Evolutionary conservation across 805 yeast genomes (phyloP).

Genomic region (Nadsonia fulvescens): DNA sequence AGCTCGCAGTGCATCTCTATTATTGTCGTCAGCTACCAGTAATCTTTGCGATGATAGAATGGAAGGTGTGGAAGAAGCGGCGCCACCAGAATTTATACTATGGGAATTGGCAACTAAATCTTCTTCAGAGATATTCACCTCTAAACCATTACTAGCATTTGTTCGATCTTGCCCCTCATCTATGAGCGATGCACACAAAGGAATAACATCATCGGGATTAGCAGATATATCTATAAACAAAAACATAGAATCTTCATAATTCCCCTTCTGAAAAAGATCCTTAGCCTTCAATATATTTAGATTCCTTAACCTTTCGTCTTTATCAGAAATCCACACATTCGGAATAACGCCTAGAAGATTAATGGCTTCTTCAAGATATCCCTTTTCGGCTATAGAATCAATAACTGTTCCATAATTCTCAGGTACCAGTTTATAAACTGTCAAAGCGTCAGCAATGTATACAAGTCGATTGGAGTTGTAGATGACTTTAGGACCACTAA

Average conservation of each 20-base stretch:
- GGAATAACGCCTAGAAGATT: constrained; percentile 21
- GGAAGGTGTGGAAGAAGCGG: no score
- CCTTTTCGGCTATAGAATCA: constrained; percentile 14
- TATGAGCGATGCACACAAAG: no score
- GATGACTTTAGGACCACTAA: constrained; percentile 12
- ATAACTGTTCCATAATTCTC: constrained; percentile 20
- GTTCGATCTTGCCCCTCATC: no score
- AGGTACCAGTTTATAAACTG: constrained; percentile 15
- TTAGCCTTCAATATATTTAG: constrained; percentile 26
- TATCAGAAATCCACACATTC: constrained; percentile 14
- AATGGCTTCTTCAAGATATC: constrained; percentile 27
- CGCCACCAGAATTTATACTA: no score
- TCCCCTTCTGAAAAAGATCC: constrained; percentile 16
- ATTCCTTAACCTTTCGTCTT: constrained; percentile 23
- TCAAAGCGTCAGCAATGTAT: constrained; percentile 16
- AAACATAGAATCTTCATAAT: constrained; percentile 23
- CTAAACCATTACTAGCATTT: no score
- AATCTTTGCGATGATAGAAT: no score
- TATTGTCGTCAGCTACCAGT: constrained; percentile 1
- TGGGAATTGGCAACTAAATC: no score
- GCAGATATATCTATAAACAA: constrained; percentile 38
- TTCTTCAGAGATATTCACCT: no score
- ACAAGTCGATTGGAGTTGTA: constrained; percentile 13
- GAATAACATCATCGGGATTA: constrained; percentile 35
- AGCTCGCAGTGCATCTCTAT: constrained; percentile 13